Conservation (phyloP, 768 basidiomycete genomes). For the Termitomyces sp. region DNA sequence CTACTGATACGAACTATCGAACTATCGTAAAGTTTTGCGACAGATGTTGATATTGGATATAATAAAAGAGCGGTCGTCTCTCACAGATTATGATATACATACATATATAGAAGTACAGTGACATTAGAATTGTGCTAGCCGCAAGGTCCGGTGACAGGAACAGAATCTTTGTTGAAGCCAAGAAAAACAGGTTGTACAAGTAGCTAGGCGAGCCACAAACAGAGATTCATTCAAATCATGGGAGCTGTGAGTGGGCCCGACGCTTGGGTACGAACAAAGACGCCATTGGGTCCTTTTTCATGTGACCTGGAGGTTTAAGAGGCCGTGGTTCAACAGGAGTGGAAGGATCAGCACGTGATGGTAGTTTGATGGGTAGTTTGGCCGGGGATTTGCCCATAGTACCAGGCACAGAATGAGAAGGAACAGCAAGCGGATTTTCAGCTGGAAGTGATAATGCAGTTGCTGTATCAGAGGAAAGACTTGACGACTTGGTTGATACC, state of each 20-base stretch:
- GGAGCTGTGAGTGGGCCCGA: conserved; percentile 55
- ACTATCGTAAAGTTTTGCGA: neutral
- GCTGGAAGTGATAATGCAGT: conserved; percentile 13
- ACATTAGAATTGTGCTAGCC: neutral
- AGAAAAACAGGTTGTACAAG: neutral
- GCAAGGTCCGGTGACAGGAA: no score
- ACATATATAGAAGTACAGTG: neutral
- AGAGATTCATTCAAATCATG: conserved; percentile 24
- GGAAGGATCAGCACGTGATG: conserved; percentile 10
- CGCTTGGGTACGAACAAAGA: conserved; percentile 74
- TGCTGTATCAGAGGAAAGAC: neutral
- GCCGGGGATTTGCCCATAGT: conserved; percentile 3
- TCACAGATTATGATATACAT: neutral
- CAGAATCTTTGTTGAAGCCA: neutral
- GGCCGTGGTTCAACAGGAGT: conserved; percentile 25
- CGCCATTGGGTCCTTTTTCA: conserved; percentile 64
- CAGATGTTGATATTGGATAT: neutral
- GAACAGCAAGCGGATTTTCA: conserved; percentile 9
- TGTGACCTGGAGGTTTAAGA: conserved; percentile 31
- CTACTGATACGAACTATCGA: neutral
- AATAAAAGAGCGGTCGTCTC: neutral
- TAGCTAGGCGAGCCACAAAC: neutral
- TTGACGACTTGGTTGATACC: conserved; percentile 3
- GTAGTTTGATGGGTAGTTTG: conserved; percentile 7
- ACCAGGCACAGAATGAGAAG: conserved; percentile 12